A percentile compares a stretch with the other conserved stretches of the same genome.
Conservation (phyloP, 176 grass and related monocot species). For the Tillandsia fasciculata region DNA sequence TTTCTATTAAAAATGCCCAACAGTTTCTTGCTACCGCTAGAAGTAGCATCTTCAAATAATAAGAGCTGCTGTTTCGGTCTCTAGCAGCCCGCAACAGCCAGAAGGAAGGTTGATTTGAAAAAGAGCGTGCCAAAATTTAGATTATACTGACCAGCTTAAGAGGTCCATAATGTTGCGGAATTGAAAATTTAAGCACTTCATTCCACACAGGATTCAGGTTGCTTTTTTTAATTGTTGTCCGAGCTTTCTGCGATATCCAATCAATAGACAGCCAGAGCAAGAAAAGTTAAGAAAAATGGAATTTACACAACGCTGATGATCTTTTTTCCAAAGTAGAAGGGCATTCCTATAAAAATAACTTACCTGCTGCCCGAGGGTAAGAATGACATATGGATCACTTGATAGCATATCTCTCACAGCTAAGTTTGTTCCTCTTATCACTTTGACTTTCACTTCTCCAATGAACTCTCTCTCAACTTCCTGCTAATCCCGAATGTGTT, state of each 20-base stretch:
- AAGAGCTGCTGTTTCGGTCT: no score
- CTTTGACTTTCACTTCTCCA: conserved; percentile 67
- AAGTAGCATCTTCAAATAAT: no score
- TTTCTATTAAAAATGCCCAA: no score
- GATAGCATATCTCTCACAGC: conserved; percentile 87
- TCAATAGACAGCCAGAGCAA: neutral
- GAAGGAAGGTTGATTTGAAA: neutral
- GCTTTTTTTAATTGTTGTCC: conserved; percentile 74
- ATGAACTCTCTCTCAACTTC: conserved; percentile 73
- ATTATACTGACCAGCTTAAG: conserved; percentile 83
- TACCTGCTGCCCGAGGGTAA: conserved; percentile 70
- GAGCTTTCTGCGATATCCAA: conserved; percentile 58
- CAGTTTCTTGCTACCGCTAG: no score
- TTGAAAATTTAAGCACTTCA: conserved; percentile 74
- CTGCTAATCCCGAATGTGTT: conserved; percentile 34
- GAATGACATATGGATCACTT: conserved; percentile 94
- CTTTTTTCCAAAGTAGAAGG: neutral
- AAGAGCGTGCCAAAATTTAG: neutral
- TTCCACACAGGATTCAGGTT: conserved; percentile 96
- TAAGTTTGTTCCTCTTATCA: conserved; percentile 73
- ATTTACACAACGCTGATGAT: neutral
- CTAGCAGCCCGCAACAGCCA: no score
- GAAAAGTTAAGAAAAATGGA: conserved; percentile 8
- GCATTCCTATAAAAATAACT: neutral
- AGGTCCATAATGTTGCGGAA: conserved; percentile 80